Evolutionary conservation across 2,329 filamentous ascomycete genomes (phyloP).

Genomic region (Colletotrichum trifolii): DNA sequence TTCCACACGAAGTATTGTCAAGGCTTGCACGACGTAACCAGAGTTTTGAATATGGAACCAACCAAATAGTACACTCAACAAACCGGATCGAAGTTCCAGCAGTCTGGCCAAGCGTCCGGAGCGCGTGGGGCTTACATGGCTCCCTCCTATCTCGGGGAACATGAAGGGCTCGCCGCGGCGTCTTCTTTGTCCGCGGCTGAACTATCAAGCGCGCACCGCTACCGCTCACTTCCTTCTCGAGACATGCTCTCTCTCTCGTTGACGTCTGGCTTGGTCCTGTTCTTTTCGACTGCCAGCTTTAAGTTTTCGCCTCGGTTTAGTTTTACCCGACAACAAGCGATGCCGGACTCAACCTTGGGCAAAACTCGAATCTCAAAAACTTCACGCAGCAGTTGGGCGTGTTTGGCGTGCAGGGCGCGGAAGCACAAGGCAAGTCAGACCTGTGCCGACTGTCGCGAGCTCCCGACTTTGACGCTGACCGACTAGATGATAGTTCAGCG

Average conservation of each 20-base stretch:
- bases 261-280: not conserved
- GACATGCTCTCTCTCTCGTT: not conserved
- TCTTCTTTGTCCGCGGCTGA: constrained; percentile 25
- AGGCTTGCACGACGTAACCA: too few relatives aligned
- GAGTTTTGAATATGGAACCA: too few relatives aligned
- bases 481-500: constrained; percentile 17
- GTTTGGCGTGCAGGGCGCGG: constrained; percentile 28
- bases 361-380: constrained; percentile 2
- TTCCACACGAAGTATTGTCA: too few relatives aligned
- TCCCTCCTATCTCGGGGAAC: not conserved
- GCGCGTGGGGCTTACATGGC: not conserved
- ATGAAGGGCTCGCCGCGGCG: constrained; percentile 9
- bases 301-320: not conserved
- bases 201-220: constrained; percentile 1
- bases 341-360: constrained; percentile 8
- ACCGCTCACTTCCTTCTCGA: not conserved
- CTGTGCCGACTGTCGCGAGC: not conserved
- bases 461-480: too few relatives aligned
- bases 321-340: constrained; percentile 4
- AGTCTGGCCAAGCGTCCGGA: too few relatives aligned
- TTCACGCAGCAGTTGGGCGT: constrained; percentile 27
- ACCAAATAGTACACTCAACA: too few relatives aligned
- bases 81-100: too few relatives aligned
- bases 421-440: constrained; percentile 28
- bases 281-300: not conserved